These are phyloP conservation scores for Vicia faba DNA, from an alignment of 306 rosid genomes.

Conservation along the genomic window DNA sequence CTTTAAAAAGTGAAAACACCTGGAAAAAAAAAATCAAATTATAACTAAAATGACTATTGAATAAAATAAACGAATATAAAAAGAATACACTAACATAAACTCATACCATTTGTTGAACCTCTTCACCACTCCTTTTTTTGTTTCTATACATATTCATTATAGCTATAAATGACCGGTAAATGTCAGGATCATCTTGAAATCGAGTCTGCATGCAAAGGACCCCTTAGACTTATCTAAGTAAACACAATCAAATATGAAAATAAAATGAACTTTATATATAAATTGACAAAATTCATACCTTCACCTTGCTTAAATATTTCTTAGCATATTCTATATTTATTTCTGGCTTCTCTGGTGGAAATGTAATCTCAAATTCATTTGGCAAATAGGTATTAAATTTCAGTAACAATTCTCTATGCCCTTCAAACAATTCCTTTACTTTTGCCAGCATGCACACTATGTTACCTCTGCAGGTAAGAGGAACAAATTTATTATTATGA, in stretches of 20 bases:
- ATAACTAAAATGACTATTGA: too few relatives aligned
- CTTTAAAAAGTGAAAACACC: too few relatives aligned
- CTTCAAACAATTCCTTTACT: slow-evolving; percentile 88
- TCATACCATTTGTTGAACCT: slow-evolving; percentile 82
- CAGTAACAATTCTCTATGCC: slow-evolving; percentile 79
- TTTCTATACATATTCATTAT: slow-evolving; percentile 89
- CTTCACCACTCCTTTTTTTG: slow-evolving; percentile 70
- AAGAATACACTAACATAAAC: not conserved
- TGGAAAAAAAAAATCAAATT: too few relatives aligned
- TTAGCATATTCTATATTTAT: slow-evolving; percentile 76
- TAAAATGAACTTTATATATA: too few relatives aligned
- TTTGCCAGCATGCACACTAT: slow-evolving; percentile 83
- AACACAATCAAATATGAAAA: too few relatives aligned
- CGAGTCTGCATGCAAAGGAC: slow-evolving; percentile 65
- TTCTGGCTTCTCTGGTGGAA: slow-evolving; percentile 79
- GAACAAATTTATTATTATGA: slow-evolving; percentile 32
- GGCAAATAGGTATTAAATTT: slow-evolving; percentile 96
- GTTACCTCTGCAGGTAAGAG: slow-evolving; percentile 63
- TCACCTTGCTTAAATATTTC: too few relatives aligned
- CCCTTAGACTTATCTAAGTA: slow-evolving; percentile 6
- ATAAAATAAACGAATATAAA: too few relatives aligned
- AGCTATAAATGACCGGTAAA: slow-evolving; percentile 84
- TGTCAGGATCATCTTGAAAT: slow-evolving; percentile 81
- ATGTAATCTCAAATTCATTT: slow-evolving; percentile 84
- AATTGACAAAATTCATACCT: too few relatives aligned